Percentiles rank a stretch among this genome's conserved stretches.
Conservation (phyloP, 768 basidiomycete genomes). For the Leccinum sublutescens region DNA sequence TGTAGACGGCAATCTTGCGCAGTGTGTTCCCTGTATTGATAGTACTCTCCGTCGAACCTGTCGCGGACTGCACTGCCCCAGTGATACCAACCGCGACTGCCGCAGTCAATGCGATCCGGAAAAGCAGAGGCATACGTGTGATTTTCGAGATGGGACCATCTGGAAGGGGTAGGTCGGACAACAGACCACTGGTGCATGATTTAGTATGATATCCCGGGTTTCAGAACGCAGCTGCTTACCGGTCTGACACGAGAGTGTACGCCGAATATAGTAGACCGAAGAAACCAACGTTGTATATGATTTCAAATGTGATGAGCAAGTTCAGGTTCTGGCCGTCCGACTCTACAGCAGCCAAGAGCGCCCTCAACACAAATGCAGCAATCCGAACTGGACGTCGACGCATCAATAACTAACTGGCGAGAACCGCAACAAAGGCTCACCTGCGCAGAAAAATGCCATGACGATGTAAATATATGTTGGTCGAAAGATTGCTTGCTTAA, state of each 20-base stretch:
- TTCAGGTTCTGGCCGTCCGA: conserved; percentile 22
- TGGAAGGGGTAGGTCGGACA: conserved; percentile 27
- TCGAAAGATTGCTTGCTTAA: conserved; percentile 18
- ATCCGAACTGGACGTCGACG: conserved; percentile 25
- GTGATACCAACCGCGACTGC: conserved; percentile 28
- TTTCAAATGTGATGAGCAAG: conserved; percentile 27
- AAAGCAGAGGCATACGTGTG: conserved; percentile 20
- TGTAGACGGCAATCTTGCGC: conserved; percentile 24
- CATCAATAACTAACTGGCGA: neutral
- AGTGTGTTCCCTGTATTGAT: conserved; percentile 18
- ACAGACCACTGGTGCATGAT: conserved; percentile 10
- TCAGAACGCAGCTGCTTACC: conserved; percentile 17
- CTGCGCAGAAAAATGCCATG: conserved; percentile 28
- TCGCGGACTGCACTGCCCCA: conserved; percentile 21
- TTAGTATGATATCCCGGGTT: neutral
- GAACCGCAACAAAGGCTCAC: conserved; percentile 15
- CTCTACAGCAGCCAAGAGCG: conserved; percentile 26
- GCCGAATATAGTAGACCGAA: conserved; percentile 35
- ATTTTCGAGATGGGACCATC: conserved; percentile 21
- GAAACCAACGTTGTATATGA: conserved; percentile 37
- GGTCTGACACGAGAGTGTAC: conserved; percentile 34
- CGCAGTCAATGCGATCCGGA: conserved; percentile 25
- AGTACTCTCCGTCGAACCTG: conserved; percentile 7
- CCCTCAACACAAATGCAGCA: conserved; percentile 31
- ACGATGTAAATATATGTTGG: conserved; percentile 31